Evolutionary conservation across 129 eudicot genomes (phyloP).

Genomic region (Tanacetum coccineum): DNA sequence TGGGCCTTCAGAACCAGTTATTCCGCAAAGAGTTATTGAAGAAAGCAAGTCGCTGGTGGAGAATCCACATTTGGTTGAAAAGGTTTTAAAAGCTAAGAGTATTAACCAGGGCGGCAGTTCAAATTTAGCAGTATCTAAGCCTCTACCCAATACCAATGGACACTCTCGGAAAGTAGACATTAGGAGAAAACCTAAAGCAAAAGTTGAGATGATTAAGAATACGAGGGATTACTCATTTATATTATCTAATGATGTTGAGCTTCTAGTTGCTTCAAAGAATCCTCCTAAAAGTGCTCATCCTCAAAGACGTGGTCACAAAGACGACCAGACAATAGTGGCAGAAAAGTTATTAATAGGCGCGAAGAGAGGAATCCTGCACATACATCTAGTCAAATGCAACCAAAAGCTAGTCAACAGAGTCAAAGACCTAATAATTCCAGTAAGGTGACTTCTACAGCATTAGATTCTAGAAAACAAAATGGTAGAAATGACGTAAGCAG

Average conservation of each 20-base stretch:
- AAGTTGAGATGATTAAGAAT: constrained; percentile 60
- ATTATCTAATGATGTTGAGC: too few species aligned
- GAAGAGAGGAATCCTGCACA: constrained; percentile 44
- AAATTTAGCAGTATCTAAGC: constrained; percentile 36
- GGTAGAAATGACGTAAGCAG: too few species aligned
- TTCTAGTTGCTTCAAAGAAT: constrained; percentile 48
- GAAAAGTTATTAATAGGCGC: constrained; percentile 34
- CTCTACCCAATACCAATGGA: constrained; percentile 30
- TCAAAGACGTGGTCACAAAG: constrained; percentile 50
- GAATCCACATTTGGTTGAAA: constrained; percentile 72
- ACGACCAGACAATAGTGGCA: constrained; percentile 40
- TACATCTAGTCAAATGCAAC: constrained; percentile 32
- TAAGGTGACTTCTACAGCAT: too few species aligned
- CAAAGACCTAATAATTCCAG: too few species aligned
- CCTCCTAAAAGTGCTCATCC: constrained; percentile 40
- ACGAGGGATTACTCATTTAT: constrained; percentile 96
- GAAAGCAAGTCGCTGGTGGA: too few species aligned
- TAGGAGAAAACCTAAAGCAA: constrained; percentile 48
- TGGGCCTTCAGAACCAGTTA: too few species aligned
- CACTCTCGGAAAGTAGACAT: constrained; percentile 34
- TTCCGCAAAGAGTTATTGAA: too few species aligned
- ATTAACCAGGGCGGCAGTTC: constrained; percentile 43
- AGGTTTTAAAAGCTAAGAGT: constrained; percentile 37
- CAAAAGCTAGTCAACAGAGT: too few species aligned
- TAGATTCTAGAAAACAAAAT: too few species aligned